Base-by-base conservation (phyloP, 441 rosid genomes). In the Croton laevigatus region DNA sequence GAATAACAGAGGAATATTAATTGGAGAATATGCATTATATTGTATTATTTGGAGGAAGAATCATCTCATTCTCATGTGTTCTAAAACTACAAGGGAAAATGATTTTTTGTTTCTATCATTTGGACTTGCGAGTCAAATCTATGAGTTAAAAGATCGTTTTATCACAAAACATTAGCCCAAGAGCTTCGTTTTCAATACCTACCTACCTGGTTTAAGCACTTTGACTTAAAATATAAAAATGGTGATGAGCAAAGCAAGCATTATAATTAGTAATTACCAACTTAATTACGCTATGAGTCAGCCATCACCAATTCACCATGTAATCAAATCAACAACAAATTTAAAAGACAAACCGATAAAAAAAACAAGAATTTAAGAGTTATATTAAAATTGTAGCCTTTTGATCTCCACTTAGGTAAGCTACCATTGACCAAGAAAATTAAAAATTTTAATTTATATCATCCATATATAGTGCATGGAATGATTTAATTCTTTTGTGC, bases 251-350 rank as follows among this genome's bases (percentile, higher is more conserved):
- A 27, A 27, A 27, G 32, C 32, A 27, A 27, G 32, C 32, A 27
- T 27, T 8, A 1, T 58, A 32, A 32, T 13, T 14, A 49, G 20
- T 13, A 34, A 58, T 34, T 32, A 58, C 16, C 16, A 3, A 5
- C 38, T 27, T 59, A 8, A 0, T n/a, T 45, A 45, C 11, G 5
- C 9, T 32, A 48, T 65, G 69, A 65, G 57, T 49, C 69, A 49
- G 69, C 69, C 54, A 49, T 44, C 52, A 63, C n/a, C n/a, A n/a
- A n/a, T n/a, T n/a, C n/a, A n/a, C 52, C 34, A 49, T 11, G 10
- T 1, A 27, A 27, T 3, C 2, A 20, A 11, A 22, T 11, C 34
- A 12, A 22, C 6, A 55, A 22, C 23, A 22, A 11, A 55, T 27
- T 27, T 1, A 27, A 27, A 27, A n/a, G n/a, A n/a, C n/a, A n/a